A percentile compares a stretch with the other conserved stretches of the same genome.
Evolutionary conservation across 768 basidiomycete species (phyloP).

Genomic region (Daedaleopsis nitida): DNA sequence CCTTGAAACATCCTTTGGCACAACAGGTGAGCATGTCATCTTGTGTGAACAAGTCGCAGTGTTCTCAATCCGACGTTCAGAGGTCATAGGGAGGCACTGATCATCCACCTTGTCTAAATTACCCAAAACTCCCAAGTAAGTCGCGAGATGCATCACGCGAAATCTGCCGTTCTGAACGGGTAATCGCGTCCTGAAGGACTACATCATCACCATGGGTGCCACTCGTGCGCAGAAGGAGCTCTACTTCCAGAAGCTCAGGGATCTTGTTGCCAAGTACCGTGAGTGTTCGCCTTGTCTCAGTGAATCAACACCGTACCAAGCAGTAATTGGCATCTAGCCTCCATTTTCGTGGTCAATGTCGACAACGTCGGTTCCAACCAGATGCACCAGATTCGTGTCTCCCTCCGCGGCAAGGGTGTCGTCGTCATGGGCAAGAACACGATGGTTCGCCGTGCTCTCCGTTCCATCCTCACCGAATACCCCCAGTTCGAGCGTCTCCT

Average conservation of each 20-base stretch:
- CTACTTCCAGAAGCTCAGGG: slow-evolving; percentile 94
- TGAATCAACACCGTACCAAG: neutral
- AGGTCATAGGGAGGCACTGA: slow-evolving; percentile 93
- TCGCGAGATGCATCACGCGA: neutral
- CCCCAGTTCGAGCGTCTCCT: slow-evolving; percentile 97
- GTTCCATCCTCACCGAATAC: slow-evolving; percentile 83
- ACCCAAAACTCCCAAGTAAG: slow-evolving; percentile 13
- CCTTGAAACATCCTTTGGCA: slow-evolving; percentile 98
- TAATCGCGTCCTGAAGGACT: slow-evolving; percentile 1
- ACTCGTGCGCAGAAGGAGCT: slow-evolving; percentile 85
- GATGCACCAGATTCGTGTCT: slow-evolving; percentile 96
- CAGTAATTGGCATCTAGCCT: slow-evolving; percentile 56
- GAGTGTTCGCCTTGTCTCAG: slow-evolving; percentile 34
- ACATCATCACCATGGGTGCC: slow-evolving; percentile 75
- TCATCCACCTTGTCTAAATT: slow-evolving; percentile 4
- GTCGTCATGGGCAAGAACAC: slow-evolving; percentile 99
- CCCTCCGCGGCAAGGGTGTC: slow-evolving; percentile 94
- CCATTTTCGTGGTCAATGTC: slow-evolving; percentile 98
- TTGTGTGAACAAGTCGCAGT: neutral
- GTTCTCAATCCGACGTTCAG: slow-evolving; percentile 39
- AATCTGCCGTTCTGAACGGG: neutral
- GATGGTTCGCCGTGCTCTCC: slow-evolving; percentile 98
- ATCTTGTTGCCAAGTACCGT: slow-evolving; percentile 90
- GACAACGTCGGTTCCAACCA: slow-evolving; percentile 99
- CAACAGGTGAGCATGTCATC: slow-evolving; percentile 57